phyloP scores from a whole-genome alignment of 345 rosid species.

The Heritiera fomes region DNA sequence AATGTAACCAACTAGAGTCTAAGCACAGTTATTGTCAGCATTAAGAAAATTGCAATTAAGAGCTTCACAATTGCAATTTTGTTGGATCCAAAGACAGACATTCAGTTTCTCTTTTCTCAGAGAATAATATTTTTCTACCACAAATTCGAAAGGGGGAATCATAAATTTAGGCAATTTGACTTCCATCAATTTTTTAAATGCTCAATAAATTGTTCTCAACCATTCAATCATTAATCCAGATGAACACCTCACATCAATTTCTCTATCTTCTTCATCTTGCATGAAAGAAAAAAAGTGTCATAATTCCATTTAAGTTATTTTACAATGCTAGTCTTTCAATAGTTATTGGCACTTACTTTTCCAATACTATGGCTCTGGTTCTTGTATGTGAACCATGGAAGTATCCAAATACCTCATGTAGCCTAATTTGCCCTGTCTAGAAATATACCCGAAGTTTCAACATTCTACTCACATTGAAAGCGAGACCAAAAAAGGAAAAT shows the following conservation, averaged over 20 bases:
- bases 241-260: background rate
- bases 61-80: background rate
- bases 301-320: background rate
- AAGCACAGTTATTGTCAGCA: background rate
- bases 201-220: background rate
- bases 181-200: background rate
- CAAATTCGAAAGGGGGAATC: background rate
- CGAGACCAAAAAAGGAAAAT: background rate
- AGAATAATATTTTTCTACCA: background rate
- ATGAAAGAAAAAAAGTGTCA: background rate
- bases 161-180: background rate
- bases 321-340: conserved; percentile 15
- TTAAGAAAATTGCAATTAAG: background rate
- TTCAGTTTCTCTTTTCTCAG: background rate
- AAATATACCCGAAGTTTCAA: background rate
- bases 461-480: background rate
- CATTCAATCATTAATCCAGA: background rate
- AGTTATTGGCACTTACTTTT: background rate
- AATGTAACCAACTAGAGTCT: background rate
- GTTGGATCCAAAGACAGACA: background rate
- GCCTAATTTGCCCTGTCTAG: background rate
- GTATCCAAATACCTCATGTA: background rate
- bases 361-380: background rate
- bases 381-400: background rate
- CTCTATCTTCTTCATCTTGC: background rate